These are phyloP conservation scores for Eimeria acervulina DNA, from an alignment of 169 alveolate genomes.

Conservation along the genomic window DNA sequence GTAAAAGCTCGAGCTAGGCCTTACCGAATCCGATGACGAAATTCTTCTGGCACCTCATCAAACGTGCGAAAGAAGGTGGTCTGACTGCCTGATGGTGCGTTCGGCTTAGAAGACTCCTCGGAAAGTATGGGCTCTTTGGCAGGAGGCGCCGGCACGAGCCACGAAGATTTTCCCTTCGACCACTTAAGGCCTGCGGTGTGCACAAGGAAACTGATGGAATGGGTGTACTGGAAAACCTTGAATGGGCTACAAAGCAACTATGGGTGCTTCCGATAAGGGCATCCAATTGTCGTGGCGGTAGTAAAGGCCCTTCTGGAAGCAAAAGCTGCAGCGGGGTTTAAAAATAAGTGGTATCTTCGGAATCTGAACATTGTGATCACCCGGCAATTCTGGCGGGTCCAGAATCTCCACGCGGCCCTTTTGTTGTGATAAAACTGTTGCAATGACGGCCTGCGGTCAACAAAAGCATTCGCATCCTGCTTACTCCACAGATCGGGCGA, in stretches of 20 bases:
- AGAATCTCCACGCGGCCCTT: conserved; percentile 75
- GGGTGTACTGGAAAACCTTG: neutral
- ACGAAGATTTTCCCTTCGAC: conserved; percentile 62
- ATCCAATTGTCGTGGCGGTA: neutral
- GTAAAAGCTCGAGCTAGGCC: neutral
- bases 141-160: conserved; percentile 76
- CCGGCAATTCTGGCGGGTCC: conserved; percentile 84
- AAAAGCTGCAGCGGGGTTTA: neutral
- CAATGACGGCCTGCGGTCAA: conserved; percentile 88
- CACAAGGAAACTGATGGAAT: neutral
- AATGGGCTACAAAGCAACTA: neutral
- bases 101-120: neutral
- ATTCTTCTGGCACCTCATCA: conserved; percentile 74
- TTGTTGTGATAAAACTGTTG: conserved; percentile 66
- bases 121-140: neutral
- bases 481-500: neutral
- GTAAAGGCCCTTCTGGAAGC: neutral
- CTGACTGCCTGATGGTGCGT: neutral
- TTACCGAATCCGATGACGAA: conserved; percentile 71
- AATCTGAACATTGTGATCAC: conserved; percentile 31
- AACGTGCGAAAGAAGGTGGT: conserved; percentile 48
- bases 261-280: neutral
- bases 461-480: neutral
- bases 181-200: conserved; percentile 44
- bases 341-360: neutral